Evolutionary conservation across 805 yeast species (phyloP), one percentile per base, ranked within the genome.

Genomic region (Kodamaea hsintzibuensis): DNA sequence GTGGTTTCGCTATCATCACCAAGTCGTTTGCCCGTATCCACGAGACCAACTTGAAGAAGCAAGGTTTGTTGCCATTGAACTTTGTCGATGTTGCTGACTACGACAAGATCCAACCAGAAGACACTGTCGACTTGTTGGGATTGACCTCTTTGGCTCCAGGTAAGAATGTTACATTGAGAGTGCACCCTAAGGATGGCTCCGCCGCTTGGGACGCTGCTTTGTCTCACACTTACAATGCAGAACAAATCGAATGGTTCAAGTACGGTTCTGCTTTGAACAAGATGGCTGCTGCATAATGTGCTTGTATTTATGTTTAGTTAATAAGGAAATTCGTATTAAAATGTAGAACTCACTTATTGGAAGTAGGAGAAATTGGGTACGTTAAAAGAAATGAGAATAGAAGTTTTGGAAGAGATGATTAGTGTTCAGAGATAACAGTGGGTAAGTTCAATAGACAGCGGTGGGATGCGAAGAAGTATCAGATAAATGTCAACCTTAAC

Each of bases 11-110:
- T 66, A 93, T 93, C 79, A 89, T 93, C 71, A 91, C 97, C 76
- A 93, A 91, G 80, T 92, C 98, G 47, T 95, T 95, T 74, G 98
- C 98, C 63, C 90, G 98, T 82, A 95, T 93, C 70, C 99, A 93
- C 82, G 99, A 93, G 84, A 93, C 99, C 67, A 93, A 93, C 88
- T 86, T 93, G 86, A 93, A 93, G 92, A 93, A 93, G 82, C 99
- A 93, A 82, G 99, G 99, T 85, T 81, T 93, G 73, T 84, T 93
- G 76, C 98, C 99, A 76, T 87, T 93, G 79, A 93, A 91, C 86
- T 93, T 95, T 70, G 86, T 81, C 72, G 81, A 93, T 69, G 86
- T 85, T 67, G 91, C 84, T 63, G 98, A 88, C 76, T 93, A 95
- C 79, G 98, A 93, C 80, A 89, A 82, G 82, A 92, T 93, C 75